Percentiles rank a stretch among this genome's conserved stretches.
These are phyloP conservation scores for Colletotrichum falcatum DNA, from an alignment of 2,329 filamentous ascomycete genomes.

Conservation along the genomic window DNA sequence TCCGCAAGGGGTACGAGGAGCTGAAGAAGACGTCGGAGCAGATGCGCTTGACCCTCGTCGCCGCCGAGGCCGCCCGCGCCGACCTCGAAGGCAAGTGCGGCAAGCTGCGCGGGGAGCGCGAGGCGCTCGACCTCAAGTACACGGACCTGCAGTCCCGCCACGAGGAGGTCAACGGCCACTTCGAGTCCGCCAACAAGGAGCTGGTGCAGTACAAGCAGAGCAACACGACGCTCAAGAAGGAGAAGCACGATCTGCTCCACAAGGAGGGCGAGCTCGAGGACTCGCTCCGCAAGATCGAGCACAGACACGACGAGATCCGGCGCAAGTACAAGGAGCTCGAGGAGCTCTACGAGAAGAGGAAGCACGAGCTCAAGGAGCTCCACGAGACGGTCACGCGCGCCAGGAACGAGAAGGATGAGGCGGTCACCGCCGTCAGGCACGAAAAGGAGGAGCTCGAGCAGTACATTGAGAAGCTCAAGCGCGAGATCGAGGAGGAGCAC, in stretches of 20 bases:
- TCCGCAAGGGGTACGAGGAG: slow-evolving; percentile 29
- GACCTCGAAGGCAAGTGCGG: slow-evolving; percentile 21
- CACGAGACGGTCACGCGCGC: slow-evolving; percentile 21
- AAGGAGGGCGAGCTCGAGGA: slow-evolving; percentile 14
- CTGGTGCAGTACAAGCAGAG: slow-evolving; percentile 19
- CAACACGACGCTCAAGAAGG: slow-evolving; percentile 14
- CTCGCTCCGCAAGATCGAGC: slow-evolving; percentile 24
- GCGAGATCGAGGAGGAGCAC: slow-evolving; percentile 25
- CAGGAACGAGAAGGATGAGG: slow-evolving; percentile 25
- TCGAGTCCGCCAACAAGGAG: slow-evolving; percentile 23
- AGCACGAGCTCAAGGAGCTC: slow-evolving; percentile 29
- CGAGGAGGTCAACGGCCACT: slow-evolving; percentile 22
- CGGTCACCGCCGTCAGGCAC: slow-evolving; percentile 1
- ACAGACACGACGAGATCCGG: slow-evolving; percentile 24
- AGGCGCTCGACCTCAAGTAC: slow-evolving; percentile 20
- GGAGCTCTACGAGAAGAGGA: slow-evolving; percentile 26
- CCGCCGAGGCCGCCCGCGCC: slow-evolving; percentile 18
- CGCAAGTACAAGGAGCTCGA: slow-evolving; percentile 33
- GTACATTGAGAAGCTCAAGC: slow-evolving; percentile 18
- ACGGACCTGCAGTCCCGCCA: slow-evolving; percentile 26
- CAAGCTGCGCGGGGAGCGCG: slow-evolving; percentile 29
- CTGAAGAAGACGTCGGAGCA: slow-evolving; percentile 26
- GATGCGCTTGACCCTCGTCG: slow-evolving; percentile 7
- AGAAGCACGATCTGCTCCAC: slow-evolving; percentile 29
- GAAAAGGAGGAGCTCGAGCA: slow-evolving; percentile 32